Evolutionary conservation across 1,139 yeast genomes (phyloP).

Genomic region (Lodderomyces orthopsilosis): DNA sequence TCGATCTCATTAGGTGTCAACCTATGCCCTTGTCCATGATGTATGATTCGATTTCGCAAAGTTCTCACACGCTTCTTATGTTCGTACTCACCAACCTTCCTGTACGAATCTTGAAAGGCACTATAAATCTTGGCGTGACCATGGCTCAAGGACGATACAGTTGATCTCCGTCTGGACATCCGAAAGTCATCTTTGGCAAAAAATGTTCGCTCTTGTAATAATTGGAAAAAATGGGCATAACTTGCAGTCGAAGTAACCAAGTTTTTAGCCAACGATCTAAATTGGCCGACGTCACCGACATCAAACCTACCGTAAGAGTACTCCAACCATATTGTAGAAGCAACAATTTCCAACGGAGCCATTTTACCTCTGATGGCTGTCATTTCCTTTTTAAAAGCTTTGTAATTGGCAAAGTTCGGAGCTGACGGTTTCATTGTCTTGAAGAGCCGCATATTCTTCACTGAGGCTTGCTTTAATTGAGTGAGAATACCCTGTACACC

Average conservation of each 20-base stretch:
- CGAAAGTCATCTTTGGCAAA: slow-evolving; percentile 16
- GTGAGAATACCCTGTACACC: slow-evolving; percentile 19
- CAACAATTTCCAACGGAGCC: slow-evolving; percentile 23
- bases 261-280: slow-evolving; percentile 24
- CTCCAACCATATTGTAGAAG: slow-evolving; percentile 23
- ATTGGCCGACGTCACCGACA: slow-evolving; percentile 27
- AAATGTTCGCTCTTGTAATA: slow-evolving; percentile 27
- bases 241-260: slow-evolving; percentile 25
- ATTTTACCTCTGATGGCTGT: slow-evolving; percentile 19
- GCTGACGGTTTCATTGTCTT: slow-evolving; percentile 30
- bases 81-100: slow-evolving; percentile 33
- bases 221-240: slow-evolving; percentile 31
- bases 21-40: slow-evolving; percentile 15
- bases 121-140: slow-evolving; percentile 21
- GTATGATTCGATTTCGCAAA: slow-evolving; percentile 21
- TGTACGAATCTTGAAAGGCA: slow-evolving; percentile 30
- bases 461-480: slow-evolving; percentile 16
- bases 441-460: slow-evolving; percentile 25
- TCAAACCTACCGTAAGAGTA: slow-evolving; percentile 31
- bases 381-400: slow-evolving; percentile 20
- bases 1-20: slow-evolving; percentile 26
- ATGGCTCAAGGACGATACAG: slow-evolving; percentile 16
- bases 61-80: slow-evolving; percentile 20
- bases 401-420: slow-evolving; percentile 22
- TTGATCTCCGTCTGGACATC: slow-evolving; percentile 18